These are phyloP conservation scores for Clitopilus hobsonii DNA, from an alignment of 768 basidiomycete species.

Conservation along the genomic window DNA sequence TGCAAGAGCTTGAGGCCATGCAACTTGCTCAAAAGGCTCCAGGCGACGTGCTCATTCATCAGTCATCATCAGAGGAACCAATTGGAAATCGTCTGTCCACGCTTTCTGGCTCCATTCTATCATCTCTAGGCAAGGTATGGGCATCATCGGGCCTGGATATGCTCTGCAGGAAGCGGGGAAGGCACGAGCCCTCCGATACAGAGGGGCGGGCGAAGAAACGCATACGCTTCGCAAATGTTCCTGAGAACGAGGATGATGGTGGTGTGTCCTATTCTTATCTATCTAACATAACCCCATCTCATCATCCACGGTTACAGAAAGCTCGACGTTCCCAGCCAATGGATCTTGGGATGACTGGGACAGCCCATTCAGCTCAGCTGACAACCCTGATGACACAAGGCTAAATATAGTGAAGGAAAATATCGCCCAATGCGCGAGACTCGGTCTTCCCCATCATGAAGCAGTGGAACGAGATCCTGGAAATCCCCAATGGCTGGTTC, in stretches of 20 bases:
- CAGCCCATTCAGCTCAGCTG: not conserved
- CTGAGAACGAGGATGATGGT: not conserved
- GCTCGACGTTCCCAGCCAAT: not conserved
- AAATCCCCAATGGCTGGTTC: conserved; percentile 7
- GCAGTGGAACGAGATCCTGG: conserved; percentile 2
- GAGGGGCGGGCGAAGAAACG: not conserved
- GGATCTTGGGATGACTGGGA: not conserved
- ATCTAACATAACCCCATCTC: not conserved
- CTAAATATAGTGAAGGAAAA: conserved; percentile 4
- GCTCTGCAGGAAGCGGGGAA: not conserved
- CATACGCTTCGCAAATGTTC: not conserved
- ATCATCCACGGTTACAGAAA: not conserved
- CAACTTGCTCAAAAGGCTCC: conserved; percentile 1
- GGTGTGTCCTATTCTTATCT: not conserved
- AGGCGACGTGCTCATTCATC: not conserved
- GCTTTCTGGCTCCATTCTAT: not conserved
- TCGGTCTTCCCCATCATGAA: conserved; percentile 9
- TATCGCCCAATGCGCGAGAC: conserved; percentile 3
- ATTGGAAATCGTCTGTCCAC: not conserved
- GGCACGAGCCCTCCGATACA: not conserved
- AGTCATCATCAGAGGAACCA: not conserved
- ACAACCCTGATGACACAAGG: not conserved
- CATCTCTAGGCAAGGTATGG: not conserved
- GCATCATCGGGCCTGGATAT: not conserved
- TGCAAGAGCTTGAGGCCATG: not conserved